Evolutionary conservation across 495 filamentous ascomycete genomes (phyloP).

Genomic region (Penicillium simplicissimum): DNA sequence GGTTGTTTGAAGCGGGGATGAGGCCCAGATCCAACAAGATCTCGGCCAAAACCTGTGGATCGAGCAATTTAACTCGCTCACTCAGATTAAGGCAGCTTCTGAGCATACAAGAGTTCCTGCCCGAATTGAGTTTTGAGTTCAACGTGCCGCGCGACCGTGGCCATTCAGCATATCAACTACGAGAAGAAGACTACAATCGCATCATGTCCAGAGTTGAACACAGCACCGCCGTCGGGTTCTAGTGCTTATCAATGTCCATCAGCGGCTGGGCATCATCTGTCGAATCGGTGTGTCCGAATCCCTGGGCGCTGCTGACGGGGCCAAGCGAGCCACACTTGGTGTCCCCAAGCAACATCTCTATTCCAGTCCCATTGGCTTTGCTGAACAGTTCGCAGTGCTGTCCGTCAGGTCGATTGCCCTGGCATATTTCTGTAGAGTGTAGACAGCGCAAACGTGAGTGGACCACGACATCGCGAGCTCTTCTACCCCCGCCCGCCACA

Average conservation of each 20-base stretch:
- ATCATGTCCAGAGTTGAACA: not conserved
- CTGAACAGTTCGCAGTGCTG: not conserved
- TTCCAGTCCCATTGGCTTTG: not conserved
- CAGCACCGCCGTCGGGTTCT: not conserved
- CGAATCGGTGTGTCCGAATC: constrained; percentile 18
- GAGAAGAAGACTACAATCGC: not conserved
- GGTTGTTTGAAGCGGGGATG: constrained; percentile 15
- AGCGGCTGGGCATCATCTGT: constrained; percentile 10
- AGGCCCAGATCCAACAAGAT: constrained; percentile 19
- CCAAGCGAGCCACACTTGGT: not conserved
- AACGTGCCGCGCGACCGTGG: not conserved
- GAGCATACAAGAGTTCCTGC: not conserved
- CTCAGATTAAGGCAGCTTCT: constrained; percentile 13
- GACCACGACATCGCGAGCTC: constrained; percentile 5
- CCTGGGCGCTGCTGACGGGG: not conserved
- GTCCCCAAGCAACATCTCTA: not conserved
- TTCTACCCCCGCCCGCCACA: constrained; percentile 14
- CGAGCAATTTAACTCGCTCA: too few relatives aligned
- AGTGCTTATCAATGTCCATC: constrained; percentile 18
- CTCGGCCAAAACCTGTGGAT: too few relatives aligned
- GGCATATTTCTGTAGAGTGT: not conserved
- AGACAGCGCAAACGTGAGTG: not conserved
- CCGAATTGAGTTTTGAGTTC: constrained; percentile 22
- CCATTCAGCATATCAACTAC: constrained; percentile 1
- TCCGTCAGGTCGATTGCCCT: not conserved